These are phyloP conservation scores for Colletotrichum sp. DNA, from an alignment of 2,329 filamentous ascomycete genomes.

Conservation along the genomic window DNA sequence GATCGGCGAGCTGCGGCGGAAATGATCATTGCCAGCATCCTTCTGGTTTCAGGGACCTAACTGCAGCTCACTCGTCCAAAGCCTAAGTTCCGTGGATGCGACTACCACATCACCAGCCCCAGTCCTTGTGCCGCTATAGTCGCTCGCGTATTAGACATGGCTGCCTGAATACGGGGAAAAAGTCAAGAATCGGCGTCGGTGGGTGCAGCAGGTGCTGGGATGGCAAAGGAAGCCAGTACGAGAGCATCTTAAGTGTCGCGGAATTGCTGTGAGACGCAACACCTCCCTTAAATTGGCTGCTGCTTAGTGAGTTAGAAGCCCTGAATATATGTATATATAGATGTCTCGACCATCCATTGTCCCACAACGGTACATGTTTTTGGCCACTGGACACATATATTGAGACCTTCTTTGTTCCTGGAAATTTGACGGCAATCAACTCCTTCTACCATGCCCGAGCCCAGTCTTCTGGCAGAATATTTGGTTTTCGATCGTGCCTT, in stretches of 20 bases:
- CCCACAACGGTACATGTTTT: background rate
- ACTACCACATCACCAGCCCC: background rate
- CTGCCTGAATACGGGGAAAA: background rate
- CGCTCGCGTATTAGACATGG: background rate
- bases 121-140: background rate
- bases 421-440: background rate
- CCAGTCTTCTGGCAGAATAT: fast-evolving
- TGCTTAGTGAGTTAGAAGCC: background rate
- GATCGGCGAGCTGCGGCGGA: fast-evolving
- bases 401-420: background rate
- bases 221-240: background rate
- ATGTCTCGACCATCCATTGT: background rate
- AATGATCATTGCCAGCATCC: background rate
- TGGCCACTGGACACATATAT: background rate
- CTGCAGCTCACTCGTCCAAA: background rate
- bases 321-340: background rate
- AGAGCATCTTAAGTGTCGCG: background rate
- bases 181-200: background rate
- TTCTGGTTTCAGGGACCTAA: background rate
- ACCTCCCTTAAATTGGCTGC: background rate
- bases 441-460: background rate
- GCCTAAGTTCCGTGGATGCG: fast-evolving
- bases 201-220: background rate
- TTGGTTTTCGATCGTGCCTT: background rate
- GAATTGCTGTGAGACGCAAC: too few relatives aligned